Evolutionary conservation across 495 filamentous ascomycete species (phyloP).

Genomic region (Evansstolkia leycettana): DNA sequence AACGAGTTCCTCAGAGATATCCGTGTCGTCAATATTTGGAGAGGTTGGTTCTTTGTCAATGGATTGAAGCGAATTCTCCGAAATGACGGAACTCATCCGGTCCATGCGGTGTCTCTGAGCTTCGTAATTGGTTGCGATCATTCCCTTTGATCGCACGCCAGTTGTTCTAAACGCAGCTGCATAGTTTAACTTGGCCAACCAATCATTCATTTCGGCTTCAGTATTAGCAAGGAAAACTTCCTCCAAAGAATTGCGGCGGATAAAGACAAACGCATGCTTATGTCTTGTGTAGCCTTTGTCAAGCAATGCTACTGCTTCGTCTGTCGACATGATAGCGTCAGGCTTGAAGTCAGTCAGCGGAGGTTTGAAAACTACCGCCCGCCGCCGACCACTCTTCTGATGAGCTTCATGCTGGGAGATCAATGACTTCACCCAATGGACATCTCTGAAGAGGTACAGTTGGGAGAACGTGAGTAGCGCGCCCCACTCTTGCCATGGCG

Average conservation of each 20-base stretch:
- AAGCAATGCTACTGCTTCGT: slow-evolving; percentile 78
- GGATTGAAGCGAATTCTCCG: slow-evolving; percentile 18
- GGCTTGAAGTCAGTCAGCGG: slow-evolving; percentile 86
- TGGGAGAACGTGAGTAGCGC: slow-evolving; percentile 89
- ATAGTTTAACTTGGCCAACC: slow-evolving; percentile 93
- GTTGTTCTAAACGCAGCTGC: slow-evolving; percentile 86
- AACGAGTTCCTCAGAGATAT: slow-evolving; percentile 74
- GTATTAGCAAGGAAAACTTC: slow-evolving; percentile 84
- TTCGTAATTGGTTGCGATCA: slow-evolving; percentile 77
- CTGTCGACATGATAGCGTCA: slow-evolving; percentile 81
- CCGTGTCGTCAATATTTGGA: slow-evolving; percentile 53
- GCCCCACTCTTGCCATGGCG: slow-evolving; percentile 98
- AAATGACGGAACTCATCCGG: slow-evolving; percentile 46
- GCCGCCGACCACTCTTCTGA: slow-evolving; percentile 38
- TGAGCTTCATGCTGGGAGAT: slow-evolving; percentile 78
- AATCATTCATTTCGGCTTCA: slow-evolving; percentile 90
- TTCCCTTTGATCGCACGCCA: slow-evolving; percentile 80
- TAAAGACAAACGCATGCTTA: slow-evolving; percentile 87
- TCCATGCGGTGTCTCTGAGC: slow-evolving; percentile 66
- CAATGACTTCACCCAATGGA: slow-evolving; percentile 79
- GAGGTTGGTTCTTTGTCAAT: slow-evolving; percentile 23
- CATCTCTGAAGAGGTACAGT: slow-evolving; percentile 91
- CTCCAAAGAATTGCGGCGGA: slow-evolving; percentile 78
- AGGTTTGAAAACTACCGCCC: slow-evolving; percentile 74
- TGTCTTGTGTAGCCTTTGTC: slow-evolving; percentile 89